Conservation (phyloP, 345 rosid genomes). For the Eucalyptus cloeziana region DNA sequence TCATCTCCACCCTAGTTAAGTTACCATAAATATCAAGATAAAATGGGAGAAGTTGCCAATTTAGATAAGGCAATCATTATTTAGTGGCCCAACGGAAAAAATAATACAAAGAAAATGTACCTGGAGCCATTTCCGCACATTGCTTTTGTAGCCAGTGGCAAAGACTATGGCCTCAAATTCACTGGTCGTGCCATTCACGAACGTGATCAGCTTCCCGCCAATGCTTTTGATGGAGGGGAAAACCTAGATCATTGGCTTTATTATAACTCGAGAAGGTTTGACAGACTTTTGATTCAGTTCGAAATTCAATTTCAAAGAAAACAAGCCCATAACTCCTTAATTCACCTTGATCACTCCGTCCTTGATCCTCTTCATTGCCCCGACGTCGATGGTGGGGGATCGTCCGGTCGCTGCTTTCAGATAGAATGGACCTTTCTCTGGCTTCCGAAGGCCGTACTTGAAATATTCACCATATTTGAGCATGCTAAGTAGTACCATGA, state of each 20-base stretch:
- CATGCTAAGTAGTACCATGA: not conserved
- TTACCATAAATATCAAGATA: not conserved
- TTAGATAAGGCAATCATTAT: not conserved
- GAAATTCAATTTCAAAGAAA: not conserved
- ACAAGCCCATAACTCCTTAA: too few species aligned
- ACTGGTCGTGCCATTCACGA: slow-evolving; percentile 6
- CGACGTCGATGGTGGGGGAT: slow-evolving; percentile 45
- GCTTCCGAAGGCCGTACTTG: slow-evolving; percentile 24
- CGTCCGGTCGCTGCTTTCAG: slow-evolving; percentile 18
- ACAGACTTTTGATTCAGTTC: not conserved
- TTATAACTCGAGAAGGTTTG: not conserved
- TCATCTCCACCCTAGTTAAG: slow-evolving; percentile 7
- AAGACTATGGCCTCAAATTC: slow-evolving; percentile 28
- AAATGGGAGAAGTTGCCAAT: not conserved
- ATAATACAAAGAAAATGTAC: not conserved
- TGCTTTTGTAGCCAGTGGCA: slow-evolving; percentile 47
- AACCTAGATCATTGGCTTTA: slow-evolving; percentile 1
- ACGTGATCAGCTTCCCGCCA: slow-evolving; percentile 5
- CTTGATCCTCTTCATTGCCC: slow-evolving; percentile 15
- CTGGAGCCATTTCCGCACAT: slow-evolving; percentile 39
- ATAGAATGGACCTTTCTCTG: slow-evolving; percentile 24
- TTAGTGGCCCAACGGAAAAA: not conserved
- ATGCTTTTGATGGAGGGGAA: slow-evolving; percentile 13
- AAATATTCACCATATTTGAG: not conserved
- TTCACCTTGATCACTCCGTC: slow-evolving; percentile 18